A percentile compares a stretch with the other conserved stretches of the same genome.
Evolutionary conservation across 768 basidiomycete species (phyloP).

Genomic region (Serendipita indica): DNA sequence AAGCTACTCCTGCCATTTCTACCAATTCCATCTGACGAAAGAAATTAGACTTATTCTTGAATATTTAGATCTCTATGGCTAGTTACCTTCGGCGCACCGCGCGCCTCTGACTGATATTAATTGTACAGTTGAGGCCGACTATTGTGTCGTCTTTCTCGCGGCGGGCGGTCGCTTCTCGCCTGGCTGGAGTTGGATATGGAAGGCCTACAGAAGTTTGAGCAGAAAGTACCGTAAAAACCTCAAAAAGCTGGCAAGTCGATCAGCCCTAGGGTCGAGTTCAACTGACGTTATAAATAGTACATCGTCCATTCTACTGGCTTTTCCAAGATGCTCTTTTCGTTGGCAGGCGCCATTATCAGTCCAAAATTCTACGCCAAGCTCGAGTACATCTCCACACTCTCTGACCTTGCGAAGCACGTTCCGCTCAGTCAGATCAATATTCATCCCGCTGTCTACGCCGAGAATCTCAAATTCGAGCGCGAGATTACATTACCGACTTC

Average conservation of each 20-base stretch:
- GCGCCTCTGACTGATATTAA: slow-evolving; percentile 1
- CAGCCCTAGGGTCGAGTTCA: neutral
- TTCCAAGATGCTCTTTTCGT: slow-evolving; percentile 80
- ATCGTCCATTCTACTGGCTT: slow-evolving; percentile 82
- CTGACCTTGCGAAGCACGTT: slow-evolving; percentile 58
- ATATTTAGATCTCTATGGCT: slow-evolving; percentile 71
- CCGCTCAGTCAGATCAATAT: slow-evolving; percentile 83
- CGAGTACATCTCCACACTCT: slow-evolving; percentile 58
- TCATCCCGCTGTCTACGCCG: slow-evolving; percentile 68
- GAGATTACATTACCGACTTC: slow-evolving; percentile 52
- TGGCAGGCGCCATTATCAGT: slow-evolving; percentile 77
- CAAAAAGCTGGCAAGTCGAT: slow-evolving; percentile 51
- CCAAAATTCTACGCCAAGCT: slow-evolving; percentile 87
- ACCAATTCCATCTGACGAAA: slow-evolving; percentile 13
- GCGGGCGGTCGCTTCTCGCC: slow-evolving; percentile 62
- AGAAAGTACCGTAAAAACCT: slow-evolving; percentile 80
- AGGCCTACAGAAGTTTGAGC: slow-evolving; percentile 65
- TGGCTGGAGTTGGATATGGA: slow-evolving; percentile 86
- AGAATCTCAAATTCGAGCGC: slow-evolving; percentile 61
- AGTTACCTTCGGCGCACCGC: slow-evolving; percentile 15
- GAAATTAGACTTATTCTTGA: slow-evolving; percentile 49
- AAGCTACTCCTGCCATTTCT: slow-evolving; percentile 22
- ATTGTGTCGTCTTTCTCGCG: slow-evolving; percentile 76
- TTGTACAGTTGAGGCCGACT: slow-evolving; percentile 72
- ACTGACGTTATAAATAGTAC: slow-evolving; percentile 32